Evolutionary conservation across 2,329 filamentous ascomycete species (phyloP).

Genomic region (Pestalotiopsis sp.): DNA sequence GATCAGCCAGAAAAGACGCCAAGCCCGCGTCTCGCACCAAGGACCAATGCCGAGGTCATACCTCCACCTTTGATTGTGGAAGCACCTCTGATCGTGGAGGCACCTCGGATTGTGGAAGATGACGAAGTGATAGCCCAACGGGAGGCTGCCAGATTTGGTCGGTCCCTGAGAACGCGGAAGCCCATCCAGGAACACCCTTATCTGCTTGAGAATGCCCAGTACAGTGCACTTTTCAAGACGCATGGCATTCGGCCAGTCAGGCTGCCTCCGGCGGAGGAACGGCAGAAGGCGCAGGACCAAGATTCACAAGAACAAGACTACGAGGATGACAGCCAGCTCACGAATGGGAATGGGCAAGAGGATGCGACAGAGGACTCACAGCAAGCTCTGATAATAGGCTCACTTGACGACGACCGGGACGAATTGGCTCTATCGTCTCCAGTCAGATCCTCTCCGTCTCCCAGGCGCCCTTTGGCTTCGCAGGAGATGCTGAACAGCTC

Average conservation of each 20-base stretch:
- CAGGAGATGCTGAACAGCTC: conserved; percentile 21
- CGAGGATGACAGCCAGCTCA: conserved; percentile 50
- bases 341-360: conserved; percentile 23
- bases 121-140: conserved; percentile 15
- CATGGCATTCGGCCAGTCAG: conserved; percentile 56
- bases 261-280: conserved; percentile 34
- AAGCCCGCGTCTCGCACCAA: background rate
- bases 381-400: conserved; percentile 15
- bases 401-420: conserved; percentile 18
- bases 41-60: background rate
- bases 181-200: conserved; percentile 64
- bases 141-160: conserved; percentile 25
- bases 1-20: background rate
- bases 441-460: conserved; percentile 17
- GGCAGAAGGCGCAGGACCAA: conserved; percentile 35
- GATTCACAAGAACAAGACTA: conserved; percentile 52
- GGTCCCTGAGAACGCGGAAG: conserved; percentile 58
- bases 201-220: conserved; percentile 54
- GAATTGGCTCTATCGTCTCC: conserved; percentile 19
- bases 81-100: background rate
- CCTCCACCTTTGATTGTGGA: background rate
- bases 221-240: conserved; percentile 51
- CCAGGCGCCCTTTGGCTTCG: background rate
- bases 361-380: conserved; percentile 38
- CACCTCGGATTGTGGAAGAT: conserved; percentile 9